A percentile compares a stretch with the other conserved stretches of the same genome.
phyloP scores from a whole-genome alignment of 352 stramenopile species.

The Globisporangium paddicum region DNA sequence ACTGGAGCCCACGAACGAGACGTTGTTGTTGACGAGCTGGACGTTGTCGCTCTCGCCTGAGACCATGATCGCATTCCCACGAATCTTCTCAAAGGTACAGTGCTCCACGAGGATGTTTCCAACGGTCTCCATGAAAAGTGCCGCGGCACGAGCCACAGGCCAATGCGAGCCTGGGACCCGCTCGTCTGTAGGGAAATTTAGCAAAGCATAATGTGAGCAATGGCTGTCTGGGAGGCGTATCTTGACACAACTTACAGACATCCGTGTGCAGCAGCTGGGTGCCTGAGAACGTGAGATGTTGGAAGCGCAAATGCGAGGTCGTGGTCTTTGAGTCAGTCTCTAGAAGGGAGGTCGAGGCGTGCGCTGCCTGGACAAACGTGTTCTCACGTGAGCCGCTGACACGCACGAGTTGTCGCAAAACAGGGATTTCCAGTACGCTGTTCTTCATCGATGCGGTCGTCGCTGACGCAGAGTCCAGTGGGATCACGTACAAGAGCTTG shows the following conservation, averaged over 20 bases:
- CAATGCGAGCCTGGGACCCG: slow-evolving; percentile 33
- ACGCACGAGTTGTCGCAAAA: slow-evolving; percentile 56
- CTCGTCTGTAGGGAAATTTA: slow-evolving; percentile 23
- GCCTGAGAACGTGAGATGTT: slow-evolving; percentile 54
- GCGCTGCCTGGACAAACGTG: slow-evolving; percentile 29
- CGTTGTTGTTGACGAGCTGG: slow-evolving; percentile 60
- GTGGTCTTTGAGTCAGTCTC: slow-evolving; percentile 38
- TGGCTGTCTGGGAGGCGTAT: too few species aligned
- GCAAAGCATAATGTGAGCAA: not conserved
- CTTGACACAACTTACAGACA: slow-evolving; percentile 37
- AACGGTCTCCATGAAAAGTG: slow-evolving; percentile 64
- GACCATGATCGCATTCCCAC: slow-evolving; percentile 64
- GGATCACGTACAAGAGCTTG: slow-evolving; percentile 55
- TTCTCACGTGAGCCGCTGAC: slow-evolving; percentile 58
- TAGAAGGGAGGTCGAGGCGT: slow-evolving; percentile 35
- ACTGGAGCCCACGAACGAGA: slow-evolving; percentile 52
- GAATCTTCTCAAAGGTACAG: slow-evolving; percentile 66
- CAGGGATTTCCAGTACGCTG: slow-evolving; percentile 44
- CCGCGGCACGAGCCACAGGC: slow-evolving; percentile 52
- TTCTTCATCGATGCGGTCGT: slow-evolving; percentile 20
- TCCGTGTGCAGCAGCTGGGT: slow-evolving; percentile 56
- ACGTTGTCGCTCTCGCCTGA: slow-evolving; percentile 51
- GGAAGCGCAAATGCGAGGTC: slow-evolving; percentile 46
- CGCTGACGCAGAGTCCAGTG: slow-evolving; percentile 21
- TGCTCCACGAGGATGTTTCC: slow-evolving; percentile 39